A percentile compares a stretch with the other conserved stretches of the same genome.
Conservation (phyloP, 2,329 filamentous ascomycete genomes). For the Hypoxylon sp. region DNA sequence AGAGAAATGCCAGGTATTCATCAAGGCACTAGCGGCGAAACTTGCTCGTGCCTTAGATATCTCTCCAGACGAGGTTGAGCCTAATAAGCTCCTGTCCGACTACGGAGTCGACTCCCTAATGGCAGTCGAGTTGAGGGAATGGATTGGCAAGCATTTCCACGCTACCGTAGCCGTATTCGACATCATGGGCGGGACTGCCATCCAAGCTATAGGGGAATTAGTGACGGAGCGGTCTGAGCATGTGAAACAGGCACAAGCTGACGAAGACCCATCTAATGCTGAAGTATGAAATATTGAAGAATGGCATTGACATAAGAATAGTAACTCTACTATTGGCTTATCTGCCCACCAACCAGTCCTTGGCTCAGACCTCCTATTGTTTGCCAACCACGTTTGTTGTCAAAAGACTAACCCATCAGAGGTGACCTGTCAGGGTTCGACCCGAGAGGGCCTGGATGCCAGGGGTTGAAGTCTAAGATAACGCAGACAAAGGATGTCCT, state of each 20-base stretch:
- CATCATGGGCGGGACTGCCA: not conserved
- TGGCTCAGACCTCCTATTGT: not conserved
- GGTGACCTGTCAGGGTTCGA: no score
- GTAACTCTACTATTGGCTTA: not conserved
- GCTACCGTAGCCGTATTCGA: not conserved
- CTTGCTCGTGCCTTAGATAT: not conserved
- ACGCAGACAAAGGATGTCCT: no score
- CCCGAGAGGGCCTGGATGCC: no score
- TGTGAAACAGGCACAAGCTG: not conserved
- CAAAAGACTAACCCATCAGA: no score
- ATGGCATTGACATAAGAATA: not conserved
- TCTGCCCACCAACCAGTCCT: not conserved
- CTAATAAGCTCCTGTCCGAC: not conserved
- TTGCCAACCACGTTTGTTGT: not conserved
- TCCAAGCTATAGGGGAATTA: not conserved
- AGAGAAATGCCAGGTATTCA: no score
- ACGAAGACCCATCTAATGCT: not conserved
- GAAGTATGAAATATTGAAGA: not conserved
- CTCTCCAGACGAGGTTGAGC: not conserved
- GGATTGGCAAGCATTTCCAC: not conserved
- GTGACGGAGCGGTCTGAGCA: not conserved
- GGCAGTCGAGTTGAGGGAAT: not conserved
- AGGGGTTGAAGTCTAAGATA: no score
- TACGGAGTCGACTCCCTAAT: not conserved
- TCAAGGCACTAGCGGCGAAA: not conserved